These are phyloP conservation scores for Saccharum hybrid DNA, from an alignment of 202 grass and related monocot species.

Conservation along the genomic window DNA sequence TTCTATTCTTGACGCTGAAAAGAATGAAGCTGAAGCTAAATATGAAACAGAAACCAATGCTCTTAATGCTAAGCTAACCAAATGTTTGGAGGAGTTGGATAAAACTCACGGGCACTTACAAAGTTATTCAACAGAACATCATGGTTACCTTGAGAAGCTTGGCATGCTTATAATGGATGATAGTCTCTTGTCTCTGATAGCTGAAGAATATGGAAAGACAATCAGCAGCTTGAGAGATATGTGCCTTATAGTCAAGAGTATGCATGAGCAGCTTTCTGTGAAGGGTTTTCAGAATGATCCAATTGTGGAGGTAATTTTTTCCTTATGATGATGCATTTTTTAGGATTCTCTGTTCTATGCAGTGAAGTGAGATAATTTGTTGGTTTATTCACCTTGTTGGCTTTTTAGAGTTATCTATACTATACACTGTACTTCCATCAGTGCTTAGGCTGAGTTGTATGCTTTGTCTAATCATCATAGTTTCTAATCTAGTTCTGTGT, in stretches of 20 bases:
- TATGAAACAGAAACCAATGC: constrained; percentile 61
- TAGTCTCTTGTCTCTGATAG: constrained; percentile 55
- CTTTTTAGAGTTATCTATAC: constrained; percentile 29
- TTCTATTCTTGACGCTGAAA: constrained; percentile 62
- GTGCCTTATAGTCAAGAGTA: constrained; percentile 68
- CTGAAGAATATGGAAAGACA: constrained; percentile 80
- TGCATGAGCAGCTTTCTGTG: constrained; percentile 75
- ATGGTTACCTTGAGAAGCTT: constrained; percentile 72
- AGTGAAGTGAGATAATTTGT: constrained; percentile 32
- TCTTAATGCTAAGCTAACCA: constrained; percentile 67
- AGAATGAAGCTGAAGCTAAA: constrained; percentile 64
- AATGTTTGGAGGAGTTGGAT: constrained; percentile 71
- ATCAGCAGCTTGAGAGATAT: constrained; percentile 69
- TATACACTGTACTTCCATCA: not conserved
- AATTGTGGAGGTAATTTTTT: constrained; percentile 66
- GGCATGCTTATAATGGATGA: constrained; percentile 65
- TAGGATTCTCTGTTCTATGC: constrained; percentile 22
- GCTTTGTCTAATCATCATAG: constrained; percentile 19
- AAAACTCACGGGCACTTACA: constrained; percentile 64
- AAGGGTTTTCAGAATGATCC: constrained; percentile 63
- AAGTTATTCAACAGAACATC: constrained; percentile 63
- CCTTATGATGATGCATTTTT: constrained; percentile 5
- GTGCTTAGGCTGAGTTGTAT: constrained; percentile 19
- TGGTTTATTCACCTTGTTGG: constrained; percentile 15
- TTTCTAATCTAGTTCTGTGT: constrained; percentile 29